phyloP scores from a whole-genome alignment of 2,329 filamentous ascomycete genomes.

The Aureobasidium subglaciale region DNA sequence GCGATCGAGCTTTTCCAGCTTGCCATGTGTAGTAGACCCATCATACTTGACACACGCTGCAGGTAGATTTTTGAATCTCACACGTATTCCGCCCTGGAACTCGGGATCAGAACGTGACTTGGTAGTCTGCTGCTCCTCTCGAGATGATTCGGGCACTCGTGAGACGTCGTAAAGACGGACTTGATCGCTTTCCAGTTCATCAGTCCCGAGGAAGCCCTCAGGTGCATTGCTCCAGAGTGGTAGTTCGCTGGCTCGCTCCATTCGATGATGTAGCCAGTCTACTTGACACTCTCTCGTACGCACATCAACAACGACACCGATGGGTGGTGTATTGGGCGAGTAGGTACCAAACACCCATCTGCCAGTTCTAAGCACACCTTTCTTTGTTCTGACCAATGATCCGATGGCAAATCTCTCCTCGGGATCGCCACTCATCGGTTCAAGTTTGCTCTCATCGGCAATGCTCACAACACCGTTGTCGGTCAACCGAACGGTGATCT shows the following conservation, averaged over 20 bases:
- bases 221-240: conserved; percentile 16
- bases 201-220: conserved; percentile 21
- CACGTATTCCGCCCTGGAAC: conserved; percentile 28
- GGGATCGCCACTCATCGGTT: conserved; percentile 20
- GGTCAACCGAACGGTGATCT: conserved; percentile 44
- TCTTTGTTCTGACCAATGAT: conserved; percentile 46
- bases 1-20: conserved; percentile 38
- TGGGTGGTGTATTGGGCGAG: conserved; percentile 40
- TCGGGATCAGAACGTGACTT: conserved; percentile 24
- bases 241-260: neutral
- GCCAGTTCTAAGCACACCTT: conserved; percentile 45
- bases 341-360: conserved; percentile 48
- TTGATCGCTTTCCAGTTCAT: conserved; percentile 36
- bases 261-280: conserved; percentile 41
- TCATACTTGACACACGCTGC: conserved; percentile 48
- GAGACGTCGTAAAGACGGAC: conserved; percentile 39
- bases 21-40: conserved; percentile 31
- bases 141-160: conserved; percentile 11
- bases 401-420: conserved; percentile 35
- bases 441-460: conserved; percentile 36
- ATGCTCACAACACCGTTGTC: conserved; percentile 50
- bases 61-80: conserved; percentile 49
- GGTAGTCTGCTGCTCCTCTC: neutral
- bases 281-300: conserved; percentile 41
- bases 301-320: conserved; percentile 48